Evolutionary conservation across 257 asterid genomes (phyloP).

Genomic region (Lantana camara): DNA sequence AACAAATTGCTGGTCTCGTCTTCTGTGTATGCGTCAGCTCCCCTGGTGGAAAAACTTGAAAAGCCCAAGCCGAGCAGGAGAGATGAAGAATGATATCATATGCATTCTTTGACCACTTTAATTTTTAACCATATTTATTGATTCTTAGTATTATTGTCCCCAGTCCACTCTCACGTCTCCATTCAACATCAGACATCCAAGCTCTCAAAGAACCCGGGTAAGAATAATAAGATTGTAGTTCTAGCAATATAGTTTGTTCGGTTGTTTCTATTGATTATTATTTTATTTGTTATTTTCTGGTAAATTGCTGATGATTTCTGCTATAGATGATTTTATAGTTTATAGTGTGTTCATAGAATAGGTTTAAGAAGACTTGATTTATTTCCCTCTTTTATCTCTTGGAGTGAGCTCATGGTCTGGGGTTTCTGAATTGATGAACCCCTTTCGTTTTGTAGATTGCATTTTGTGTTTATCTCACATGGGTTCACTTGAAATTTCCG

Average conservation of each 20-base stretch:
- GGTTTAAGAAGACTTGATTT: too few species aligned
- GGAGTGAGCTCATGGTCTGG: too few species aligned
- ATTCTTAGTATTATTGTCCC: constrained; percentile 12
- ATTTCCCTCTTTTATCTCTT: too few species aligned
- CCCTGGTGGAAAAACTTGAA: constrained; percentile 24
- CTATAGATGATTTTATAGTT: neutral
- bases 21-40: neutral
- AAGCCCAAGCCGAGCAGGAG: constrained; percentile 16
- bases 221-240: neutral
- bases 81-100: constrained; percentile 7
- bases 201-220: constrained; percentile 12
- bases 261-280: neutral
- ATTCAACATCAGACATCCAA: constrained; percentile 33
- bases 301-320: too few species aligned
- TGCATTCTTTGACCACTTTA: constrained; percentile 36
- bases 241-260: neutral
- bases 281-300: neutral
- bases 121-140: constrained; percentile 6
- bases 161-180: constrained; percentile 26
- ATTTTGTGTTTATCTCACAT: constrained; percentile 10
- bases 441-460: constrained; percentile 7
- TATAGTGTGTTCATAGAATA: too few species aligned
- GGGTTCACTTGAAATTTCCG: constrained; percentile 7
- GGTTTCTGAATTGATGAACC: constrained; percentile 19
- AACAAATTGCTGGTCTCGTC: neutral